Conservation (phyloP, 371 early-diverging fungal genomes). For the Mucor piriformis region DNA sequence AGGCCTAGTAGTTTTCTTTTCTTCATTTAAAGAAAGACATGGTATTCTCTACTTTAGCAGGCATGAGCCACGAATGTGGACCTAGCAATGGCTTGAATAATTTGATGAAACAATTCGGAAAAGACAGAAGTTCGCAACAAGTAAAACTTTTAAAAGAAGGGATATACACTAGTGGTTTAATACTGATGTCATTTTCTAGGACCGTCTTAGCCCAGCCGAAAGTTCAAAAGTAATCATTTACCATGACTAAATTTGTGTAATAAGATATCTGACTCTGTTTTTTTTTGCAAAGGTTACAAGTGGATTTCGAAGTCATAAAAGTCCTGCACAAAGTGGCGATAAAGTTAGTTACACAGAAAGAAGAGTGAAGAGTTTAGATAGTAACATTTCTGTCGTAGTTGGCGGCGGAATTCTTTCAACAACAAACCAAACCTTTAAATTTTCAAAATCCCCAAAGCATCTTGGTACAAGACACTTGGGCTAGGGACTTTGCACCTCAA, state of each 20-base stretch:
- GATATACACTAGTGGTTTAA: slow-evolving; percentile 4
- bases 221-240: slow-evolving; percentile 48
- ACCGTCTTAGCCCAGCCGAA: slow-evolving; percentile 56
- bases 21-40: slow-evolving; percentile 5
- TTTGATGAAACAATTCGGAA: slow-evolving; percentile 74
- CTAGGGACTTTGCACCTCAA: slow-evolving; percentile 67
- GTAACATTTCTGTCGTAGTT: slow-evolving; percentile 21
- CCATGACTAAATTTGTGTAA: not conserved
- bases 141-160: slow-evolving; percentile 54
- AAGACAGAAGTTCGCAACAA: slow-evolving; percentile 79
- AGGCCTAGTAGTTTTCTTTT: not conserved
- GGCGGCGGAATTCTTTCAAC: slow-evolving; percentile 47
- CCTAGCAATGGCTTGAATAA: slow-evolving; percentile 74
- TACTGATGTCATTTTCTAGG: slow-evolving; percentile 41
- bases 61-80: slow-evolving; percentile 72
- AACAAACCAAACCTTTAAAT: slow-evolving; percentile 34
- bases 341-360: slow-evolving; percentile 26
- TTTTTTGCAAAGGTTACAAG: slow-evolving; percentile 19
- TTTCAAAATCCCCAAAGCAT: slow-evolving; percentile 38
- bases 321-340: slow-evolving; percentile 3
- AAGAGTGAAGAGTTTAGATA: not conserved
- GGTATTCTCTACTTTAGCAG: slow-evolving; percentile 18
- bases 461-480: slow-evolving; percentile 60
- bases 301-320: slow-evolving; percentile 35
- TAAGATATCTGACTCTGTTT: not conserved